phyloP scores from a whole-genome alignment of 2,329 filamentous ascomycete genomes.

The Shiraia sp. region DNA sequence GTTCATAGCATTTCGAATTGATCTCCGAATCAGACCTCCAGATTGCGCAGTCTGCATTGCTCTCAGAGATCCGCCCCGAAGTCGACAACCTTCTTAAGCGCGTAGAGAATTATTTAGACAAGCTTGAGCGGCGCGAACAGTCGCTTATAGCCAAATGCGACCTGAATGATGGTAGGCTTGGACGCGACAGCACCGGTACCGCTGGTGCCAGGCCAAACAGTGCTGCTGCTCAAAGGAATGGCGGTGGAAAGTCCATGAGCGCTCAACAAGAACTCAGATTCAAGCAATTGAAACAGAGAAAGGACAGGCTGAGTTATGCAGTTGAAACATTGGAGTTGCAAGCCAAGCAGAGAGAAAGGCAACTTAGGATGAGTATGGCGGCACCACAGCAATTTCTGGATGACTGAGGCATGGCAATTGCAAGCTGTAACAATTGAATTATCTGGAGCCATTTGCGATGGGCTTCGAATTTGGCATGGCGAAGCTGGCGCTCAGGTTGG shows the following conservation, averaged over 20 bases:
- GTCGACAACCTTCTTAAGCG: constrained; percentile 77
- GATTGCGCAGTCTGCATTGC: constrained; percentile 79
- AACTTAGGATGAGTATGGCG: constrained; percentile 74
- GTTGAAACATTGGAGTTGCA: constrained; percentile 85
- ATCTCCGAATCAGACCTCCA: constrained; percentile 83
- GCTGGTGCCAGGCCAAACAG: constrained; percentile 29
- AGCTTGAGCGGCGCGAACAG: constrained; percentile 80
- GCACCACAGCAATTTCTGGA: constrained; percentile 48
- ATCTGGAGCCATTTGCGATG: background rate
- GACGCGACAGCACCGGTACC: constrained; percentile 35
- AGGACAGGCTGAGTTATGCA: constrained; percentile 82
- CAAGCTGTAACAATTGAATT: background rate
- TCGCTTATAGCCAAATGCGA: constrained; percentile 81
- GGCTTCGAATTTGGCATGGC: background rate
- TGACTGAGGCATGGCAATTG: constrained; percentile 18
- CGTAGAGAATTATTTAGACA: constrained; percentile 81
- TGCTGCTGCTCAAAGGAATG: constrained; percentile 24
- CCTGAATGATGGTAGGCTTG: constrained; percentile 74
- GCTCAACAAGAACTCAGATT: constrained; percentile 61
- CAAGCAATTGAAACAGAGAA: constrained; percentile 75
- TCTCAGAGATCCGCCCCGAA: constrained; percentile 88
- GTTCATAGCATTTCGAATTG: constrained; percentile 80
- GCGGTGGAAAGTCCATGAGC: constrained; percentile 39
- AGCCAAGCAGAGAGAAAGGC: constrained; percentile 74
- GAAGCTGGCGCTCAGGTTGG: background rate